Evolutionary conservation across 2,329 filamentous ascomycete species (phyloP).

Genomic region (Trichoderma afroharzianum): DNA sequence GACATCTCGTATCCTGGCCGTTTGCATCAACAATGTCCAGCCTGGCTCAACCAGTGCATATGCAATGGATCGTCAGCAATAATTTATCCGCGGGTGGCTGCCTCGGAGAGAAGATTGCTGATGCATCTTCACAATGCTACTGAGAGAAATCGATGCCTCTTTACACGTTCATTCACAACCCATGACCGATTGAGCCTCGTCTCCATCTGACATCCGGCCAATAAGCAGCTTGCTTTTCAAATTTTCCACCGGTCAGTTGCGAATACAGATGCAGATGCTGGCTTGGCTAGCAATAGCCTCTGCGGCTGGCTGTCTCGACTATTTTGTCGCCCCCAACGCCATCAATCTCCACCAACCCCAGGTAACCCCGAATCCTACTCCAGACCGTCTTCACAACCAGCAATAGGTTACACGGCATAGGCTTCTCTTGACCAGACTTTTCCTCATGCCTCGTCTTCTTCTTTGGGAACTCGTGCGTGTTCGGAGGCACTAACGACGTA

Average conservation of each 20-base stretch:
- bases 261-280: neutral
- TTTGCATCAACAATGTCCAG: neutral
- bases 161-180: neutral
- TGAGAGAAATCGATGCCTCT: neutral
- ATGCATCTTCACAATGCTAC: neutral
- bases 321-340: neutral
- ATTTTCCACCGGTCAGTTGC: neutral
- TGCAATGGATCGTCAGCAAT: constrained; percentile 5
- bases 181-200: neutral
- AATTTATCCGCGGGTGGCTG: constrained; percentile 6
- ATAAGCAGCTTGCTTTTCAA: neutral
- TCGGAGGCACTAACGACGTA: neutral
- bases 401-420: neutral
- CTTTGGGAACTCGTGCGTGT: neutral
- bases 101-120: neutral
- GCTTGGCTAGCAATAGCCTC: neutral
- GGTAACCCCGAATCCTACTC: neutral
- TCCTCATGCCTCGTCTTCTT: neutral
- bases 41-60: neutral
- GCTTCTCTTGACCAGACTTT: neutral
- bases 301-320: neutral
- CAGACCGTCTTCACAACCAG: neutral
- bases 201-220: neutral
- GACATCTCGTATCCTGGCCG: neutral
- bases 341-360: neutral